These are phyloP conservation scores for Cystobasidiopsis lactophilus DNA, from an alignment of 768 basidiomycete species.

Conservation along the genomic window DNA sequence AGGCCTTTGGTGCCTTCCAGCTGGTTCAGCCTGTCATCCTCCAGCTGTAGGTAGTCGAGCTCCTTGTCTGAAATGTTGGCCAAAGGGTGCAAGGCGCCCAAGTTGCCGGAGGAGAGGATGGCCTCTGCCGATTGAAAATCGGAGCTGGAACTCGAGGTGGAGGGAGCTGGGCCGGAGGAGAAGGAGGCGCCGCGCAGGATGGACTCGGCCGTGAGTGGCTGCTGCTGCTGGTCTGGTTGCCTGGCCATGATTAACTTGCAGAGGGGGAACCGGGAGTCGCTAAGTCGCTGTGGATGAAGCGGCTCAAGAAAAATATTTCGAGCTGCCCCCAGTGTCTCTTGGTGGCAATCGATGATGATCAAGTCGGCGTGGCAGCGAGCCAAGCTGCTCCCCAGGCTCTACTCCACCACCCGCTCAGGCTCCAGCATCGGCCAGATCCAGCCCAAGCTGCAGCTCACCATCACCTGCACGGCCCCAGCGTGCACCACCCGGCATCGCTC, in stretches of 20 bases:
- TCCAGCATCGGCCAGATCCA: constrained; percentile 23
- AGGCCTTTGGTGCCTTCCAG: constrained; percentile 76
- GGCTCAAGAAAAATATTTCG: too few relatives aligned
- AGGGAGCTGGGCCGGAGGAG: background rate
- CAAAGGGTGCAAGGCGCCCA: constrained; percentile 69
- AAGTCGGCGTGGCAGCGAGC: too few relatives aligned
- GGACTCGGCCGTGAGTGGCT: background rate
- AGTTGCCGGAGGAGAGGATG: constrained; percentile 72
- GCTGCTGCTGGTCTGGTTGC: background rate
- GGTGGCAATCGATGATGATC: too few relatives aligned
- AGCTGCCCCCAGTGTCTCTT: too few relatives aligned
- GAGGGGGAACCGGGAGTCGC: too few relatives aligned
- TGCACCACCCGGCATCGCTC: constrained; percentile 47
- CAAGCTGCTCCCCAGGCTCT: too few relatives aligned
- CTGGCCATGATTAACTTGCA: too few relatives aligned
- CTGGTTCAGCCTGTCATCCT: constrained; percentile 84
- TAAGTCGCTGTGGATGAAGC: too few relatives aligned
- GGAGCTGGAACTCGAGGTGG: constrained; percentile 10
- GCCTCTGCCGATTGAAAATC: constrained; percentile 56
- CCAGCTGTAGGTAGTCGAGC: constrained; percentile 80
- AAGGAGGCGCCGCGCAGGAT: constrained; percentile 13
- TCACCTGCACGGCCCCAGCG: constrained; percentile 53
- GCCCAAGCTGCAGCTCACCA: constrained; percentile 50
- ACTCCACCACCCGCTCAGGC: background rate
- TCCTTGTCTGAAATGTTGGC: constrained; percentile 57